phyloP scores from a whole-genome alignment of 2,329 filamentous ascomycete genomes.

The Phyllosticta citriasiana region DNA sequence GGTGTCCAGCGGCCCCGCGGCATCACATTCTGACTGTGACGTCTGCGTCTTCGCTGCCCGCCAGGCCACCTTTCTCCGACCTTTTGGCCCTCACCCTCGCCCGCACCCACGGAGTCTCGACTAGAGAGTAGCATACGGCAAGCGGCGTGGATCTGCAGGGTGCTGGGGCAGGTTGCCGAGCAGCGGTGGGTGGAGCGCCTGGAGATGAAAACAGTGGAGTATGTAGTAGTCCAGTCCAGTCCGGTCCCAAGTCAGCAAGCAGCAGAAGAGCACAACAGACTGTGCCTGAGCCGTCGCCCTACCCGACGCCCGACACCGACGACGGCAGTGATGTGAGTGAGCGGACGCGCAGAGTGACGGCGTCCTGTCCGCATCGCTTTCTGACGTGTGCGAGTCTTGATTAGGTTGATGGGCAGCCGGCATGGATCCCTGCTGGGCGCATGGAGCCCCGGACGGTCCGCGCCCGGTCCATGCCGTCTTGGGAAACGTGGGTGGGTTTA shows the following conservation, averaged over 20 bases:
- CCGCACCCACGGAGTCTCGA: not conserved
- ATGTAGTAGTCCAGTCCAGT: constrained; percentile 1
- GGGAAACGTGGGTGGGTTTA: not conserved
- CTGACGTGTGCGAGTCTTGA: not conserved
- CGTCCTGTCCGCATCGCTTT: not conserved
- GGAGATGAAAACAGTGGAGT: constrained; percentile 9
- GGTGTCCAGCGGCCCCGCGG: constrained; percentile 3
- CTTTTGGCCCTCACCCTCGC: not conserved
- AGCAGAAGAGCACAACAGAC: not conserved
- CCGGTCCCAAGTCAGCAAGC: not conserved
- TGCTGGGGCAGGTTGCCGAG: constrained; percentile 6
- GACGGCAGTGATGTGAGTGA: not conserved
- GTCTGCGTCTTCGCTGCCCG: not conserved
- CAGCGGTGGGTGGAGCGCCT: constrained; percentile 10
- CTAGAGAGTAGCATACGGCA: not conserved
- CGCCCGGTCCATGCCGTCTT: not conserved
- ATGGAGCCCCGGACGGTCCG: not conserved
- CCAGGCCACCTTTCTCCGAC: not conserved
- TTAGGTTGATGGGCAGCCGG: not conserved
- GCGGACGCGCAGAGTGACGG: not conserved
- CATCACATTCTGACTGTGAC: not conserved
- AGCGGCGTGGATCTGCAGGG: constrained; percentile 10
- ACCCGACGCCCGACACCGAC: not conserved
- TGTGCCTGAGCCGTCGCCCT: not conserved
- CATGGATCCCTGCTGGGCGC: not conserved